Evolutionary conservation across 2,329 filamentous ascomycete species (phyloP).

Genomic region (Nemania abortiva): DNA sequence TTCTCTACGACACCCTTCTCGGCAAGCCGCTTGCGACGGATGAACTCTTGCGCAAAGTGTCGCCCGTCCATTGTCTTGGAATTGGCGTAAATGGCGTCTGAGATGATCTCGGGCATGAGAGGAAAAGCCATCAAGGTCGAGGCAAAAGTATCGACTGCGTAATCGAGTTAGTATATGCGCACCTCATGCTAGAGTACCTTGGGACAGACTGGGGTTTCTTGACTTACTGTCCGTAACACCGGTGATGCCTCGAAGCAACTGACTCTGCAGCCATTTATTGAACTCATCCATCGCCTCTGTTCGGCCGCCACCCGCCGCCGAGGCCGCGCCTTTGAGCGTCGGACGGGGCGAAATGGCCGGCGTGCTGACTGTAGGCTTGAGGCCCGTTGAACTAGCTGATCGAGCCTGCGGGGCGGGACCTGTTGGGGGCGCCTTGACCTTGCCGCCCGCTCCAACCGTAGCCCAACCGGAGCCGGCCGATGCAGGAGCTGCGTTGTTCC

Average conservation of each 20-base stretch:
- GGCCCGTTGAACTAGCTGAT: conserved; percentile 57
- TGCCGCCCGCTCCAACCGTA: conserved; percentile 93
- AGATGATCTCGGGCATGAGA: conserved; percentile 82
- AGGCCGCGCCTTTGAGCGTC: conserved; percentile 61
- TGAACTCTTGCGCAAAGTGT: conserved; percentile 94
- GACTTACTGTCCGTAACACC: conserved; percentile 65
- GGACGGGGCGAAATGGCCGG: conserved; percentile 63
- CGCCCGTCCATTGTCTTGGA: conserved; percentile 92
- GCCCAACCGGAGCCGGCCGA: conserved; percentile 79
- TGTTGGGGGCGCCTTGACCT: conserved; percentile 82
- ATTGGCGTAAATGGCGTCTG: conserved; percentile 87
- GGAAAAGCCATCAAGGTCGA: conserved; percentile 80
- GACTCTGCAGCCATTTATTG: conserved; percentile 87
- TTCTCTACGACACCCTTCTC: conserved; percentile 91
- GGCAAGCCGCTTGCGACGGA: conserved; percentile 91
- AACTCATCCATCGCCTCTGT: conserved; percentile 86
- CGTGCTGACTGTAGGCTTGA: conserved; percentile 57
- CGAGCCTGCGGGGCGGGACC: conserved; percentile 65
- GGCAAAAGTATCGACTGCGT: conserved; percentile 82
- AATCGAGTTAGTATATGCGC: conserved; percentile 15
- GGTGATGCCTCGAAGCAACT: conserved; percentile 79
- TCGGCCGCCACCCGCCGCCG: conserved; percentile 59
- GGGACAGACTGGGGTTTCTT: neutral
- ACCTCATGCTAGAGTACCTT: too few species aligned
- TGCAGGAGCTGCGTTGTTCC: conserved; percentile 55